Evolutionary conservation across 31 red algal genomes (phyloP).

Genomic region (Odonthalia washingtoniensis): DNA sequence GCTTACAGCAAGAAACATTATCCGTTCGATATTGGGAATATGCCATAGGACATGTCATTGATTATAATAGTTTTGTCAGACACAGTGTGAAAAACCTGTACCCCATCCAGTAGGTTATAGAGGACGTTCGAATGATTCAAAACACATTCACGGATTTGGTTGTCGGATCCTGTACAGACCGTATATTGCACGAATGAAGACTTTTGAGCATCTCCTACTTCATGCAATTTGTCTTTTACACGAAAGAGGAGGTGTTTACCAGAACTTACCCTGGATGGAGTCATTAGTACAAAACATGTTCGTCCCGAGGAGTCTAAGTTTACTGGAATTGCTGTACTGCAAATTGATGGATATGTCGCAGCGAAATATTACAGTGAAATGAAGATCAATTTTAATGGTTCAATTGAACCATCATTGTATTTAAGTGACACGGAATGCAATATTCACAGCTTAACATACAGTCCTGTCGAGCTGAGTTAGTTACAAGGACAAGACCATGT

Average conservation of each 20-base stretch:
- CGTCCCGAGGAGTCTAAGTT: slow-evolving; percentile 14
- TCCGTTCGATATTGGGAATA: slow-evolving; percentile 21
- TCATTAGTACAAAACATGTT: slow-evolving; percentile 25
- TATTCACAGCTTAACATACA: too few relatives aligned
- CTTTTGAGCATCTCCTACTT: not conserved
- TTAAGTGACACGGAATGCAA: too few relatives aligned
- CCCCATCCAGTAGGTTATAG: not conserved
- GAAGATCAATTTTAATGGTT: not conserved
- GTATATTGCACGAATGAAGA: not conserved
- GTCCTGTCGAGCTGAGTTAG: too few relatives aligned
- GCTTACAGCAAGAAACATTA: slow-evolving; percentile 27
- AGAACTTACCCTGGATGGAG: not conserved
- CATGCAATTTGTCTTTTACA: slow-evolving; percentile 6
- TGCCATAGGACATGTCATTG: slow-evolving; percentile 25
- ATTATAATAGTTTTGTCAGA: slow-evolving; percentile 1
- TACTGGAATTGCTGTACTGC: too few relatives aligned
- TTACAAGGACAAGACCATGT: not conserved
- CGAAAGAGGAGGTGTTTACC: not conserved
- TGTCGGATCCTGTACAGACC: slow-evolving; percentile 7
- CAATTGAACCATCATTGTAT: not conserved
- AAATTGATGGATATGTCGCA: too few relatives aligned
- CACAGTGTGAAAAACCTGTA: not conserved
- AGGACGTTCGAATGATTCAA: not conserved
- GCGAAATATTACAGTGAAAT: too few relatives aligned
- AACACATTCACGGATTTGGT: not conserved